A percentile compares a stretch with the other conserved stretches of the same genome.
Evolutionary conservation across 2,329 filamentous ascomycete genomes (phyloP).

Genomic region (Aspergillus piperis): DNA sequence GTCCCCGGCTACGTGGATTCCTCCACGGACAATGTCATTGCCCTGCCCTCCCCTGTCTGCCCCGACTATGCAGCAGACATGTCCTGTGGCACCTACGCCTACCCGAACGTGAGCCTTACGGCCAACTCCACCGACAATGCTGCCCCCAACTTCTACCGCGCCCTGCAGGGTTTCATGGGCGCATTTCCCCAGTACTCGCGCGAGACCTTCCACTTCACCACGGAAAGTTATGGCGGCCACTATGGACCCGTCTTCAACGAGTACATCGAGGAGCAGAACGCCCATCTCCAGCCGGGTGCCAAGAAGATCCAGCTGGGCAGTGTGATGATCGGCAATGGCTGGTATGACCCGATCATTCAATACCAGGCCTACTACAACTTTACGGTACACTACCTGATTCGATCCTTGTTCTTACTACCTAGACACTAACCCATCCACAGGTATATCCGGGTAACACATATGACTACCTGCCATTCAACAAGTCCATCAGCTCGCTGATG

Average conservation of each 20-base stretch:
- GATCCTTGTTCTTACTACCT: neutral
- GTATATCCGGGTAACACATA: conserved; percentile 10
- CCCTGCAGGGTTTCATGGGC: conserved; percentile 13
- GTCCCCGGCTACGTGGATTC: conserved; percentile 10
- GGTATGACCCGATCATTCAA: conserved; percentile 6
- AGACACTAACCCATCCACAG: neutral
- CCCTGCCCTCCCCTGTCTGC: neutral
- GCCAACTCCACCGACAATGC: conserved; percentile 8
- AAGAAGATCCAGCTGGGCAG: conserved; percentile 9
- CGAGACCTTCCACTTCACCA: conserved; percentile 10
- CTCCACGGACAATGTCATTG: conserved; percentile 1
- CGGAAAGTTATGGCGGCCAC: conserved; percentile 11
- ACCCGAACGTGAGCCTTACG: conserved; percentile 7
- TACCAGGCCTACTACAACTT: conserved; percentile 9
- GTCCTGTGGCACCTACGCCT: conserved; percentile 3
- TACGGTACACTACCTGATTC: neutral
- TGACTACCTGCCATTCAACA: conserved; percentile 11
- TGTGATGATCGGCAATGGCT: conserved; percentile 9
- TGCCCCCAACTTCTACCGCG: conserved; percentile 10
- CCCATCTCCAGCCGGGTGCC: conserved; percentile 3
- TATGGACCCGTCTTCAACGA: conserved; percentile 10
- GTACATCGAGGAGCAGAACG: conserved; percentile 14
- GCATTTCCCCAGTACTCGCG: conserved; percentile 12
- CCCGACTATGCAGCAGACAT: neutral
- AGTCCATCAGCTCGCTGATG: conserved; percentile 9